phyloP scores from a whole-genome alignment of 768 basidiomycete species.

The Daedaleopsis sinensis region DNA sequence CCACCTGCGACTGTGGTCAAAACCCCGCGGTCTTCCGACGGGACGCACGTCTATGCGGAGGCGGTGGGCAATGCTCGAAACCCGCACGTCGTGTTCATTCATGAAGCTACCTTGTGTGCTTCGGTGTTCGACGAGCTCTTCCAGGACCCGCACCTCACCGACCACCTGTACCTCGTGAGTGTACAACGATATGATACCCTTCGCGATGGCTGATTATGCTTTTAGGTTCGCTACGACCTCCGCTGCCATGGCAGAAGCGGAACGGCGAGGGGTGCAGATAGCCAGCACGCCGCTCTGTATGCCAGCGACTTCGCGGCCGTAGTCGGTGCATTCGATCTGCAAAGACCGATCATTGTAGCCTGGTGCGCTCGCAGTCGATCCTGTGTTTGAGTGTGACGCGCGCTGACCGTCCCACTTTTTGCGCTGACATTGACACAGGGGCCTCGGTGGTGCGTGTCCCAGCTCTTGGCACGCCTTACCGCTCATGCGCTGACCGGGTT shows the following conservation, averaged over 20 bases:
- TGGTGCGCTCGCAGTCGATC: constrained; percentile 17
- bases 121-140: constrained; percentile 26
- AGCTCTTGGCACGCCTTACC: not conserved
- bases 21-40: constrained; percentile 24
- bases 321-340: constrained; percentile 22
- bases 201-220: not conserved
- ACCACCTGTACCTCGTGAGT: constrained; percentile 26
- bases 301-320: constrained; percentile 29
- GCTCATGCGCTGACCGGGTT: not conserved
- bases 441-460: constrained; percentile 9
- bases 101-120: constrained; percentile 21
- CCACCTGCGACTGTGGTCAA: constrained; percentile 10
- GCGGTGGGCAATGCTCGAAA: constrained; percentile 25
- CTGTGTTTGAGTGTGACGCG: not conserved
- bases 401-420: not conserved
- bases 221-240: constrained; percentile 29
- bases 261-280: constrained; percentile 11
- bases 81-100: constrained; percentile 27
- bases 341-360: constrained; percentile 22
- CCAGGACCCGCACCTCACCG: constrained; percentile 13
- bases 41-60: constrained; percentile 26
- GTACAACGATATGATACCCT: not conserved
- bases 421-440: not conserved
- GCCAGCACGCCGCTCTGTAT: constrained; percentile 13
- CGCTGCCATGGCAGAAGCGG: constrained; percentile 29